Evolutionary conservation across 139 green algal species (phyloP).

Genomic region (Tetradesmus obliquus): DNA sequence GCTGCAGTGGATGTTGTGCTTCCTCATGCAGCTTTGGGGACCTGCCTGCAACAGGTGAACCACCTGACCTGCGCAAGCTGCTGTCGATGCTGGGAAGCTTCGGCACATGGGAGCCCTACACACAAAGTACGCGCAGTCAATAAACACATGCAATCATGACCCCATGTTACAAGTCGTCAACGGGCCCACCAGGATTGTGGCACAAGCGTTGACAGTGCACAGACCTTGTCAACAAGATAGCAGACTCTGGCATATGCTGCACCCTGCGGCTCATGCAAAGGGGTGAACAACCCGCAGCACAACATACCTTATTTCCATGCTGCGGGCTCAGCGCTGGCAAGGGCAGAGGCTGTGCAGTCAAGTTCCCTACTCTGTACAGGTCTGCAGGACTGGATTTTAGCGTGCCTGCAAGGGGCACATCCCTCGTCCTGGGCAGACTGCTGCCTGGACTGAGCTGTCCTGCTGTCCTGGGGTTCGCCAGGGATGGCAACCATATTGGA

Average conservation of each 20-base stretch:
- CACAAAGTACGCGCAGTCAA: not conserved
- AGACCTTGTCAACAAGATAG: too few relatives aligned
- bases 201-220: too few relatives aligned
- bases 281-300: not conserved
- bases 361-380: constrained; percentile 5
- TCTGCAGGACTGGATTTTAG: not conserved
- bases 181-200: too few relatives aligned
- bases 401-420: not conserved
- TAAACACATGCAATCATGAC: too few relatives aligned
- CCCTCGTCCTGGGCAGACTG: not conserved
- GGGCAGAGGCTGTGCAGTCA: constrained; percentile 1
- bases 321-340: not conserved
- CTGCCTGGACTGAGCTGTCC: constrained; percentile 21
- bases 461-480: not conserved
- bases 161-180: too few relatives aligned
- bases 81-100: constrained; percentile 23
- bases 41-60: not conserved
- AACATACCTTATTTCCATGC: not conserved
- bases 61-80: not conserved
- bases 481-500: constrained; percentile 36
- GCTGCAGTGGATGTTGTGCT: not conserved
- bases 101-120: constrained; percentile 27
- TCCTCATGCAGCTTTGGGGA: not conserved
- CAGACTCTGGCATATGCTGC: too few relatives aligned
- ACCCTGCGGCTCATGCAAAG: not conserved